Base-by-base conservation (phyloP, 441 rosid genomes). In the Isatis lusitanica region DNA sequence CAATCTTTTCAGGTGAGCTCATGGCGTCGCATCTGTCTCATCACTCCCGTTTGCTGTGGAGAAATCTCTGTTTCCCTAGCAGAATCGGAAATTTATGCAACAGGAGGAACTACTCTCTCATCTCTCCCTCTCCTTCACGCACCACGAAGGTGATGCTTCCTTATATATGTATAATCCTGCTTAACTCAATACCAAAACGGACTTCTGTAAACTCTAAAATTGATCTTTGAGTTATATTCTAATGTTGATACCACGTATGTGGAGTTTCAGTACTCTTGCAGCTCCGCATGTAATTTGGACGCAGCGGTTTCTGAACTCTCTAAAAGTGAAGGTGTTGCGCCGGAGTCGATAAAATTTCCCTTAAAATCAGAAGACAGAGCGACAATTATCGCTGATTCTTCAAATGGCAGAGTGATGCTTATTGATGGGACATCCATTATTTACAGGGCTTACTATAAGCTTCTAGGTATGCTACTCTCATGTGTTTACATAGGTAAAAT, bases 371-470 rank as follows among this genome's bases (percentile, higher is more conserved):
- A 81, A 74, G 88, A 82, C 71, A 71, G 62, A 46, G 80, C 26
- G 47, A 78, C 26, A 44, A 76, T 70, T 73, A 17, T 21, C 1
- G 74, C 63, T 51, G 80, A 66, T 76, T 38, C 80, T 62, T 83
- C 86, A 2, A 71, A 87, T 79, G 89, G 89, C 18, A 83, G 96
- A 83, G 88, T 93, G 70, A 91, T 96, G 99, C 97, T 96, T 61
- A 83, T 96, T 75, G 99, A 96, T 82, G 98, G 98, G 55, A 91
- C 97, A 35, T 86, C 99, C 31, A 74, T 96, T 81, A 91, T 96
- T 18, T 96, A 93, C 79, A 84, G 99, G 85, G 92, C 97, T 63
- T 93, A 96, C 85, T 93, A 82, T 87, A 96, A 96, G 90, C 95
- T 93, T 75, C 76, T 93, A 80, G 98, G 99, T 96, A 85, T 68